Evolutionary conservation across 768 basidiomycete species (phyloP).

Genomic region (Xanthoconium purpureum): DNA sequence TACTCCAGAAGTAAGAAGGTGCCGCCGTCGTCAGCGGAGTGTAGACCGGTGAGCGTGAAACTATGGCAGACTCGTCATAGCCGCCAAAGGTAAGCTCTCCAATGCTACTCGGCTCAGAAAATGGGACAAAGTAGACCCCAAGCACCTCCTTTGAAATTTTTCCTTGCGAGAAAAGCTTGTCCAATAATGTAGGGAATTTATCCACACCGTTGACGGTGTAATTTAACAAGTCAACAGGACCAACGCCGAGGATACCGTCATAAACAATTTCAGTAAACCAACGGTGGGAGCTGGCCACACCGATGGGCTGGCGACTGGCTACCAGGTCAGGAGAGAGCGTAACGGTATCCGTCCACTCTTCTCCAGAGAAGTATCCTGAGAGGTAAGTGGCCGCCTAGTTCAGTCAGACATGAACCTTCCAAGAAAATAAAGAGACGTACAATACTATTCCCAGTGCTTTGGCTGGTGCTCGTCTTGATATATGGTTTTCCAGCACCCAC

Average conservation of each 20-base stretch:
- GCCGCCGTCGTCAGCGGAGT: constrained; percentile 21
- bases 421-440: not conserved
- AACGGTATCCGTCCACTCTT: not conserved
- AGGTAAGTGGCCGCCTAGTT: not conserved
- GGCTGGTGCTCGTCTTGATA: not conserved
- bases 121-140: constrained; percentile 26
- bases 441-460: not conserved
- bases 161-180: constrained; percentile 32
- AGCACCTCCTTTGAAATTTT: constrained; percentile 26
- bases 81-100: constrained; percentile 30
- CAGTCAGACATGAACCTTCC: not conserved
- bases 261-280: not conserved
- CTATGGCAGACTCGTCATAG: constrained; percentile 9
- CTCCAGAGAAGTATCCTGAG: not conserved
- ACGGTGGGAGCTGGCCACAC: not conserved
- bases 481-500: not conserved
- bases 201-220: not conserved
- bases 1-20: constrained; percentile 32
- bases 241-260: not conserved
- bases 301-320: not conserved
- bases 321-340: not conserved
- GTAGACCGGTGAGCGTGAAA: constrained; percentile 14
- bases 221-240: not conserved
- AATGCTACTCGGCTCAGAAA: constrained; percentile 8
- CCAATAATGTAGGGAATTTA: constrained; percentile 30